Evolutionary conservation across 495 filamentous ascomycete genomes (phyloP), one percentile per base, ranked within the genome.

Genomic region (Penicillium fimorum): DNA sequence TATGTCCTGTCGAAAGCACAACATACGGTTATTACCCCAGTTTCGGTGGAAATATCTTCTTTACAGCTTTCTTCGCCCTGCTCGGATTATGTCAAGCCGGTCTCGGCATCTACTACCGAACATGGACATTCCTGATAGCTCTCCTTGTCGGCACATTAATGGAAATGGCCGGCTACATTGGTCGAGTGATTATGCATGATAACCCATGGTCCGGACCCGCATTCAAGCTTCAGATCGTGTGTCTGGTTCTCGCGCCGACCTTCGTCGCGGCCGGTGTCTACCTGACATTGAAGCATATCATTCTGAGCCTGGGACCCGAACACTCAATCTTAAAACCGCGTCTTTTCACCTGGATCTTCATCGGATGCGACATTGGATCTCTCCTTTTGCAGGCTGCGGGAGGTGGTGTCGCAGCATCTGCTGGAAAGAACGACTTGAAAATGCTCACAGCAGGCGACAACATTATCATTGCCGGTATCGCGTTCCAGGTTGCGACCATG

Each of bases 391-490:
- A 90, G 67, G 85, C 81, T 43, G 78, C 83, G 11, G 86, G 86
- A 46, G 86, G 85, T 51, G 80, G 77, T 27, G 76, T 87, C 47
- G 85, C 85, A 7, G 69, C 70, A 1, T 67, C 64, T 1, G 70
- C 70, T 27, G 67, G 64, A 0, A 63, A 67, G 5, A 37, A 24
- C 0, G 50, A 71, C 18, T 27, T 49, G 37, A 27, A 43, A 0
- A 49, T 70, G 51, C 55, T 68, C 12, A 60, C 64, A 69, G 74
- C 46, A 56, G 75, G 57, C 47, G 85, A 89, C 68, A 66, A 87
- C 60, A 80, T 86, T 52, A 89, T 88, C 63, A 84, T 91, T 47
- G 79, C 85, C 10, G 87, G 88, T 64, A 87, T 91, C 57, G 75
- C 81, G 7, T 81, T 85, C 68, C 88, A 91, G 76, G 86, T 87